phyloP scores from a whole-genome alignment of 495 filamentous ascomycete genomes.

The Talaromyces proteolyticus region DNA sequence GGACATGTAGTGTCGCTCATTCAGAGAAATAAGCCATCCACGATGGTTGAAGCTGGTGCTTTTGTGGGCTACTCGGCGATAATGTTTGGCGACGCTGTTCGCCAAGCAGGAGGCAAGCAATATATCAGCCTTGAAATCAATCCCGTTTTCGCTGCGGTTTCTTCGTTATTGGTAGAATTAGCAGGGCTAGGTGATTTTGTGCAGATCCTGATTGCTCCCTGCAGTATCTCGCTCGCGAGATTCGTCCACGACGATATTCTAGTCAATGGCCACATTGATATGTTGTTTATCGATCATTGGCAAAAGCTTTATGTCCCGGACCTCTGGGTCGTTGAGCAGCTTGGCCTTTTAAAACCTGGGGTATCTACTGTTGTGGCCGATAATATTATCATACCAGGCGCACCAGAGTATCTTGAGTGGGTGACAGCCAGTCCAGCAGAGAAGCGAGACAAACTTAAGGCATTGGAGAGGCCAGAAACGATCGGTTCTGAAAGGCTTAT shows the following conservation, averaged over 20 bases:
- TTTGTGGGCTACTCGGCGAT: slow-evolving; percentile 79
- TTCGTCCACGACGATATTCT: slow-evolving; percentile 47
- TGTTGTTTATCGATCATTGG: slow-evolving; percentile 71
- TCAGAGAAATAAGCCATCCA: slow-evolving; percentile 52
- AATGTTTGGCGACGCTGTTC: slow-evolving; percentile 58
- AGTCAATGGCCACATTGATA: slow-evolving; percentile 49
- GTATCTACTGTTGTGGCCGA: slow-evolving; percentile 59
- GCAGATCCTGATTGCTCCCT: slow-evolving; percentile 55
- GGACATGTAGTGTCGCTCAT: slow-evolving; percentile 62
- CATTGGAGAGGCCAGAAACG: background rate
- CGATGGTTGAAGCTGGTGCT: slow-evolving; percentile 74
- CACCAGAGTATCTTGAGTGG: slow-evolving; percentile 65
- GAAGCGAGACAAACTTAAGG: slow-evolving; percentile 24
- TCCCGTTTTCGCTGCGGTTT: slow-evolving; percentile 59
- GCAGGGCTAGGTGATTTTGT: slow-evolving; percentile 65
- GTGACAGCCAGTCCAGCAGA: slow-evolving; percentile 45
- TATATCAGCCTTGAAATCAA: slow-evolving; percentile 65
- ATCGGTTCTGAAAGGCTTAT: background rate
- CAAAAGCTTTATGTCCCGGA: slow-evolving; percentile 66
- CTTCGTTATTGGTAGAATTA: slow-evolving; percentile 55
- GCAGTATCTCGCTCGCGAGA: background rate
- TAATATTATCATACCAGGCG: slow-evolving; percentile 69
- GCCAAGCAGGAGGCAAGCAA: slow-evolving; percentile 47
- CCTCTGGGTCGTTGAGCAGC: slow-evolving; percentile 64
- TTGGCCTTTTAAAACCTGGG: slow-evolving; percentile 52